Evolutionary conservation across 164 flowering plant genomes (phyloP).

Genomic region (Aristolochia contorta): DNA sequence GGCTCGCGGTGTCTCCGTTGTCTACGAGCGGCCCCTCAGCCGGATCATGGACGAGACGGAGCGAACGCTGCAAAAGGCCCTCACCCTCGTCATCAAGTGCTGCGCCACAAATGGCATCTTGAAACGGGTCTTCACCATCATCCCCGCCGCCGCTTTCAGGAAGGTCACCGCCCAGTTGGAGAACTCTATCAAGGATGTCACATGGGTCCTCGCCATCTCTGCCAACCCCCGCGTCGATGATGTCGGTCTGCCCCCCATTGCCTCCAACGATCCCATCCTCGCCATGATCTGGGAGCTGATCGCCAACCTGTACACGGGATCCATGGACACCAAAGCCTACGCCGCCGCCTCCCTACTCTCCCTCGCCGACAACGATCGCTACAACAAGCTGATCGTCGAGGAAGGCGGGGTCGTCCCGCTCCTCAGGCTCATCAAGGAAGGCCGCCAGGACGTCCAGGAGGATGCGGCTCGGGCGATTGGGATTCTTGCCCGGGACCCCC

Average conservation of each 20-base stretch:
- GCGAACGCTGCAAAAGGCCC: conserved; percentile 67
- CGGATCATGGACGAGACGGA: too few species aligned
- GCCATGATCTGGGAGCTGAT: conserved; percentile 86
- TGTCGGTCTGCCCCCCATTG: too few species aligned
- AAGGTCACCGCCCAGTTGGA: too few species aligned
- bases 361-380: conserved; percentile 71
- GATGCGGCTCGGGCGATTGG: conserved; percentile 74
- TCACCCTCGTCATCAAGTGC: conserved; percentile 54
- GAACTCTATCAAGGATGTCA: too few species aligned
- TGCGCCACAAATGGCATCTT: conserved; percentile 43
- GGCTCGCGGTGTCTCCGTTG: too few species aligned
- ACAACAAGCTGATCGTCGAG: too few species aligned
- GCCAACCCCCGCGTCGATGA: too few species aligned
- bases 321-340: conserved; percentile 47
- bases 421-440: too few species aligned
- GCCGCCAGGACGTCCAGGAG: conserved; percentile 65
- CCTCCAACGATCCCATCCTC: conserved; percentile 77
- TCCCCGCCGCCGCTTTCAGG: too few species aligned
- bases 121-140: conserved; percentile 48
- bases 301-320: conserved; percentile 49
- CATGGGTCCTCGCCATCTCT: too few species aligned
- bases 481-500: conserved; percentile 61
- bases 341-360: conserved; percentile 74
- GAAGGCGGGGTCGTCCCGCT: too few species aligned
- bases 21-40: too few species aligned